These are phyloP conservation scores for Sesbania bispinosa DNA, from an alignment of 306 rosid species.

Conservation along the genomic window DNA sequence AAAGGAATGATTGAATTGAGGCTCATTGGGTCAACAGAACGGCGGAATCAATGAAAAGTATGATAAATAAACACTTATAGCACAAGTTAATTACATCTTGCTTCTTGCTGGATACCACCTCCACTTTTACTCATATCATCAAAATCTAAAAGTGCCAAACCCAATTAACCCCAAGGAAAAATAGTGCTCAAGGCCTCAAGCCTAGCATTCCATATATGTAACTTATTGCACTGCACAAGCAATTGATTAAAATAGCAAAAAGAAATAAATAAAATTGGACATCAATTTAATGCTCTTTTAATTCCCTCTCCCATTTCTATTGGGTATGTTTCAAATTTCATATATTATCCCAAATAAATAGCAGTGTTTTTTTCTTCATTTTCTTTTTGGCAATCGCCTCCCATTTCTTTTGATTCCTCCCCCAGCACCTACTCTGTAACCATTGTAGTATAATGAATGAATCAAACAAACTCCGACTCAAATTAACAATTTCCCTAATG, in stretches of 20 bases:
- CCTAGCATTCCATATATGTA: conserved; percentile 14
- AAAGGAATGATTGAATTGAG: not conserved
- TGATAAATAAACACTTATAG: conserved; percentile 23
- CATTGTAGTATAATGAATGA: conserved; percentile 27
- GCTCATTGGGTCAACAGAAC: not conserved
- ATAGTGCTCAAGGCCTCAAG: conserved; percentile 1
- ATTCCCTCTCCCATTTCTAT: not conserved
- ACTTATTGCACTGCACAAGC: conserved; percentile 34
- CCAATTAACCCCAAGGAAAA: not conserved
- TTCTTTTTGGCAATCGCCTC: conserved; percentile 1
- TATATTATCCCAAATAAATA: not conserved
- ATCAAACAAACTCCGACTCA: conserved; percentile 19
- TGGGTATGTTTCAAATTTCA: not conserved
- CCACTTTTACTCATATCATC: conserved; percentile 8
- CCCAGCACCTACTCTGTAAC: conserved; percentile 19
- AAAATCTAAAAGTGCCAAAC: conserved; percentile 23
- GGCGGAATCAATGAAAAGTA: conserved; percentile 2
- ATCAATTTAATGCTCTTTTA: conserved; percentile 21
- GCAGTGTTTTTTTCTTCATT: not conserved
- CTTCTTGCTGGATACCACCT: conserved; percentile 17
- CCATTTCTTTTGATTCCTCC: not conserved
- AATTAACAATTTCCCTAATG: conserved; percentile 35
- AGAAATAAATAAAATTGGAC: conserved; percentile 3
- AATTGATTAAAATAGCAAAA: conserved; percentile 28
- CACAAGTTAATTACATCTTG: conserved; percentile 32